Evolutionary conservation across 2,329 filamentous ascomycete genomes (phyloP).

Genomic region (Coniochaeta hoffmannii): DNA sequence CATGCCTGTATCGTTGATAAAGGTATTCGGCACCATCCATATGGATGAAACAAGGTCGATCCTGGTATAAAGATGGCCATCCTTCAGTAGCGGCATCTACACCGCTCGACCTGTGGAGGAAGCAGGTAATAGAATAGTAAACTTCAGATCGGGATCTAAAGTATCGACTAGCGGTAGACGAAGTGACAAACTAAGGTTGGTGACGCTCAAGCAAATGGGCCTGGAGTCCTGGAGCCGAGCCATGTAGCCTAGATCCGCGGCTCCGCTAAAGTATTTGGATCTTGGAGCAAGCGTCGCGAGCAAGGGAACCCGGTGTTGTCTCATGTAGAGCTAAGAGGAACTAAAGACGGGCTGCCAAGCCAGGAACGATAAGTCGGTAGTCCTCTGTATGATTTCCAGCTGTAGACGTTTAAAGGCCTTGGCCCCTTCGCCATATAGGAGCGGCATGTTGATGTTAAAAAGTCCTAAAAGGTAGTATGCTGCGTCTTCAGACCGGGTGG

Average conservation of each 20-base stretch:
- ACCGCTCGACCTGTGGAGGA: background rate
- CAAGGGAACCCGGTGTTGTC: background rate
- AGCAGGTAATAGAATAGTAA: background rate
- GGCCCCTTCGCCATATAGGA: slow-evolving; percentile 8
- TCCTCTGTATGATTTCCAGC: background rate
- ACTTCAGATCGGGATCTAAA: background rate
- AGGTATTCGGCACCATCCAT: background rate
- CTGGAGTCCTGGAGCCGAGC: background rate
- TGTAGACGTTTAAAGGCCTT: slow-evolving; percentile 7
- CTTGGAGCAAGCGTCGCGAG: background rate
- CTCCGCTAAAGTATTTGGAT: background rate
- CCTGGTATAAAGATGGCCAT: background rate
- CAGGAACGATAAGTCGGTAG: background rate
- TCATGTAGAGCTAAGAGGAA: background rate
- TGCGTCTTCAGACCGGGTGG: slow-evolving; percentile 6
- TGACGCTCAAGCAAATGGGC: background rate
- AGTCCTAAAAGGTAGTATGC: slow-evolving; percentile 9
- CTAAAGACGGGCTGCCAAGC: background rate
- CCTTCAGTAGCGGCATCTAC: background rate
- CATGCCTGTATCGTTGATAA: background rate
- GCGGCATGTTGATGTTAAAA: slow-evolving; percentile 8
- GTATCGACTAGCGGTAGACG: background rate
- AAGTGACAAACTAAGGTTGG: background rate
- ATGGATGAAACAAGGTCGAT: background rate
- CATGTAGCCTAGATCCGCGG: background rate